Base-by-base conservation (phyloP, 768 basidiomycete genomes). In the Trametes cubensis region DNA sequence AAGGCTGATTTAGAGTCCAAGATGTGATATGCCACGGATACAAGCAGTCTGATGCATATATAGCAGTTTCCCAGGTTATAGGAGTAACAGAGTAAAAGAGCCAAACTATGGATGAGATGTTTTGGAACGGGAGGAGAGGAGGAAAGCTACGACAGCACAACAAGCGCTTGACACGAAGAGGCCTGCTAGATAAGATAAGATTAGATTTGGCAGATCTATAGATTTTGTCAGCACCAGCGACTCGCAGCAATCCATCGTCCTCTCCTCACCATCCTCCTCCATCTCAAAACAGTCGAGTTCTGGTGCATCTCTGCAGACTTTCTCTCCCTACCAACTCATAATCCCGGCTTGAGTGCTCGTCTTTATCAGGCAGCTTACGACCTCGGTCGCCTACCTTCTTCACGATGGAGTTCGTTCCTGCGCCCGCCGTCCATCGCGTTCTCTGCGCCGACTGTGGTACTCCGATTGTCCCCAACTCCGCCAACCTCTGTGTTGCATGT, bases 371-470 rank as follows among this genome's bases (percentile, higher is more conserved):
- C 4, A 25, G 5, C 1, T 23, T n/a, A 20, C 34, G 21, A 18
- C 8, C 42, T 18, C 13, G n/a, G n/a, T n/a, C n/a, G 10, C 25
- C 34, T 18, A n/a, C n/a, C n/a, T n/a, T n/a, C n/a, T n/a, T n/a
- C 10, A 28, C 44, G 25, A 95, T 95, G 92, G 91, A 95, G 69
- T 93, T 92, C 71, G 78, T 85, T 18, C 85, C 90, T 30, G 80
- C 82, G 21, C 87, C 90, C 26, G 83, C 91, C 0, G 81, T 94
- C 3, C 91, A 89, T 73, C 85, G 91, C 26, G 90, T 94, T 10
- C 84, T 94, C 11, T 95, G 93, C 66, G 93, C 93, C 5, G 93
- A 94, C 76, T 95, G 93, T 69, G 93, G 93, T 85, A 91, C 87
- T 40, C 89, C 90, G 34, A 95, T 95, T 70, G 87, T 90, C 42